Evolutionary conservation across 768 basidiomycete genomes (phyloP), one percentile per base, ranked within the genome.

Genomic region (Pisolithus microcarpus): DNA sequence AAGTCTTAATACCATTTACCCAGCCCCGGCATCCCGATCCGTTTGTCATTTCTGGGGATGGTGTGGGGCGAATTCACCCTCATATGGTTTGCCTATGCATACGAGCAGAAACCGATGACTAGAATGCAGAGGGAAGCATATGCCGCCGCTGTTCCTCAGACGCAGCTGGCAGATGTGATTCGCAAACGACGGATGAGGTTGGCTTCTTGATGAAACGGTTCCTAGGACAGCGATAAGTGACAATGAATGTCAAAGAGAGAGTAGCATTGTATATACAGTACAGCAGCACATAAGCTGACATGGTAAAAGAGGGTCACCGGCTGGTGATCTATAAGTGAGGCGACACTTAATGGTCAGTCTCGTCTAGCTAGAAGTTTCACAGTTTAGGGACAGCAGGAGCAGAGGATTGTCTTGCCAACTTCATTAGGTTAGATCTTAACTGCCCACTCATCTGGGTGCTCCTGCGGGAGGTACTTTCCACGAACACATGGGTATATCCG

Each of bases 401-500:
- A 13, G 5, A 10, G 11, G 38, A 46, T 16, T 23, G 16, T 9
- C 38, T 21, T 6, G 40, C 24, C 24, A 66, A 43, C 28, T 51
- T 56, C 44, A 52, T 49, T 30, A 89, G 66, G 0, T 83, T 84
- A 3, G 60, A 66, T 54, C 71, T 73, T 24, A 70, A 73, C 49
- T 55, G 62, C 2, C 61, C 50, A 34, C 58, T 65, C 59, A 88
- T 83, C 0, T 70, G 56, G 0, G 67, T 65, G 51, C 83, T 82
- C 68, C 78, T 81, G 43, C 88, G 68, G 39, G 76, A 77, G 49
- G 58, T 56, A 40, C 75, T 77, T 24, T 81, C 79, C 3, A 91
- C 88, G 60, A 90, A 91, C n/a, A 91, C 88, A 63, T 91, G 88
- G 0, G 85, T 90, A 50, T 91, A 90, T 9, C 75, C 76, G 15